Conservation (phyloP, 495 filamentous ascomycete genomes). For the Hypomontagnella submonticulosa region DNA sequence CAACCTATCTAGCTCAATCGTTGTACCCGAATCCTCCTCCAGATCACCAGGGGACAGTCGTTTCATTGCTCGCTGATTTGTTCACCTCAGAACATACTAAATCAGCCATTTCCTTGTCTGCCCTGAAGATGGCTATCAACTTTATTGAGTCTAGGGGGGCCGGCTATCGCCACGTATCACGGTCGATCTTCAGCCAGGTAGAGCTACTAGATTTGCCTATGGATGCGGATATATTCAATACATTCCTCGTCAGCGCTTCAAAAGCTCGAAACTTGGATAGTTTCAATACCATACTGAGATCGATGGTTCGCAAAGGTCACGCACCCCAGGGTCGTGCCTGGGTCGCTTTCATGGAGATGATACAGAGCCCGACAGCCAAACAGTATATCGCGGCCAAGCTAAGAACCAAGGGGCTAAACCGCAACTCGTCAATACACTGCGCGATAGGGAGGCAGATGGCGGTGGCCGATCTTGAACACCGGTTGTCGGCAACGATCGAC, state of each 20-base stretch:
- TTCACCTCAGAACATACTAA: constrained; percentile 45
- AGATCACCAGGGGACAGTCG: constrained; percentile 46
- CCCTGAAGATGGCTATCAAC: constrained; percentile 53
- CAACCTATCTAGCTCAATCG: constrained; percentile 28
- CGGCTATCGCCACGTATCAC: constrained; percentile 29
- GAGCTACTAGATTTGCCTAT: constrained; percentile 36
- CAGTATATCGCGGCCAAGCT: constrained; percentile 50
- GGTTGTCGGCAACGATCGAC: constrained; percentile 29
- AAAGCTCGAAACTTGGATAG: constrained; percentile 44
- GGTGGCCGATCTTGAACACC: constrained; percentile 47
- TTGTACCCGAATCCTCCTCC: constrained; percentile 41
- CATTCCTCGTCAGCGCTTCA: constrained; percentile 47
- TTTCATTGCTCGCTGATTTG: constrained; percentile 40
- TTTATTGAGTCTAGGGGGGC: constrained; percentile 43
- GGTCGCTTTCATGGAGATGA: constrained; percentile 53
- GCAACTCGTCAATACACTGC: constrained; percentile 28
- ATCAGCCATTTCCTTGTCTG: constrained; percentile 41
- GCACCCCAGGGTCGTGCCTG: constrained; percentile 51
- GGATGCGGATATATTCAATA: constrained; percentile 50
- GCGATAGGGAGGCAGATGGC: constrained; percentile 50
- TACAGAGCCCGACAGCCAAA: constrained; percentile 52
- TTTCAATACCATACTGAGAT: constrained; percentile 47
- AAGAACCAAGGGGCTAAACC: constrained; percentile 43
- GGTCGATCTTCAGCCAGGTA: constrained; percentile 41
- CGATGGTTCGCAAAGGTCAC: constrained; percentile 48